phyloP scores from a whole-genome alignment of 805 yeast species.

The Wickerhamomyces bovis region DNA sequence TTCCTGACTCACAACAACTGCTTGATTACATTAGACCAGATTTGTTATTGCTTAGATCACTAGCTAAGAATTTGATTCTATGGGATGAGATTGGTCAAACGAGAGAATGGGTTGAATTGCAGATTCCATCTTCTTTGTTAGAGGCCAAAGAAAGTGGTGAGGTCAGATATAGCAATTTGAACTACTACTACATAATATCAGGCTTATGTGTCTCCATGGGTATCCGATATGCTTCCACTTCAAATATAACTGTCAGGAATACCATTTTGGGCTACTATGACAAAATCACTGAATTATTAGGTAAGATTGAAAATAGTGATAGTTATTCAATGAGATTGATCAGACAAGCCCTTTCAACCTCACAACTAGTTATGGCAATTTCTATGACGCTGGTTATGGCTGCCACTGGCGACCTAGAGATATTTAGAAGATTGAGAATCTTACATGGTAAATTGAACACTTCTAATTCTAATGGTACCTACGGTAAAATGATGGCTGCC shows the following conservation, averaged over 20 bases:
- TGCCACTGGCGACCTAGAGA: slow-evolving; percentile 83
- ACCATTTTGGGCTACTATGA: slow-evolving; percentile 43
- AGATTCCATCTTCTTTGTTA: slow-evolving; percentile 46
- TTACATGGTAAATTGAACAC: slow-evolving; percentile 44
- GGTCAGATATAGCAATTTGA: slow-evolving; percentile 36
- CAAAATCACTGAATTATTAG: slow-evolving; percentile 9
- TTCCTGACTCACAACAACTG: slow-evolving; percentile 55
- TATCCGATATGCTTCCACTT: slow-evolving; percentile 68
- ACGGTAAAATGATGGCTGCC: slow-evolving; percentile 70
- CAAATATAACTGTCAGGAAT: slow-evolving; percentile 45
- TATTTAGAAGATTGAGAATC: slow-evolving; percentile 64
- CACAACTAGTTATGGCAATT: slow-evolving; percentile 55
- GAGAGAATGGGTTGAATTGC: slow-evolving; percentile 25
- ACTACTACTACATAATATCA: slow-evolving; percentile 58
- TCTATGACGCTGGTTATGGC: slow-evolving; percentile 76
- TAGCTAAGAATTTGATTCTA: slow-evolving; percentile 31
- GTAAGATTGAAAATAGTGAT: slow-evolving; percentile 21
- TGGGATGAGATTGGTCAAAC: slow-evolving; percentile 19
- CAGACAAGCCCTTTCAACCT: slow-evolving; percentile 43
- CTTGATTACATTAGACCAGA: slow-evolving; percentile 74
- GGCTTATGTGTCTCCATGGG: slow-evolving; percentile 77
- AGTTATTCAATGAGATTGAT: slow-evolving; percentile 54
- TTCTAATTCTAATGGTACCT: slow-evolving; percentile 28
- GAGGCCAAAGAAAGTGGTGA: slow-evolving; percentile 22
- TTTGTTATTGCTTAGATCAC: slow-evolving; percentile 54